Evolutionary conservation across 768 basidiomycete species (phyloP).

Genomic region (Boletus pseudopeckii): DNA sequence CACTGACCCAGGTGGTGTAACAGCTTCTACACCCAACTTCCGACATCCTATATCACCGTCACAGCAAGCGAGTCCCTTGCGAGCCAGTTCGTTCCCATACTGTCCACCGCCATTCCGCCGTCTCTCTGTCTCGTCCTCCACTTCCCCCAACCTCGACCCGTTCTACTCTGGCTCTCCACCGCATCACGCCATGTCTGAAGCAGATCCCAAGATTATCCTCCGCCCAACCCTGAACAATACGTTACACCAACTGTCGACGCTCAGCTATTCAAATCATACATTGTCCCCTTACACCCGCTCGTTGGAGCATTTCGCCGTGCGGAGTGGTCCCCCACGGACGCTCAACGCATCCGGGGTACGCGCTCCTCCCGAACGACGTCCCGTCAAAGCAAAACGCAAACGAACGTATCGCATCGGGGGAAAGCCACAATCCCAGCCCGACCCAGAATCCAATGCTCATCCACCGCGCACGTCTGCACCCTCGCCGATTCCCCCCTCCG

Average conservation of each 20-base stretch:
- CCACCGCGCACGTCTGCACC: conserved; percentile 24
- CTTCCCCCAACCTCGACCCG: conserved; percentile 23
- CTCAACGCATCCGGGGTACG: conserved; percentile 35
- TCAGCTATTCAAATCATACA: conserved; percentile 89
- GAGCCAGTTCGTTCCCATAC: conserved; percentile 5
- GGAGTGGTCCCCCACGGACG: conserved; percentile 72
- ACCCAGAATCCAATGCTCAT: not conserved
- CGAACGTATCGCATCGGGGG: conserved; percentile 63
- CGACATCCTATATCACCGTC: conserved; percentile 7
- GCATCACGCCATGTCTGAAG: conserved; percentile 33
- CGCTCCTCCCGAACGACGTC: conserved; percentile 43
- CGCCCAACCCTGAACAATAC: conserved; percentile 68
- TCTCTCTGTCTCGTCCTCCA: conserved; percentile 33
- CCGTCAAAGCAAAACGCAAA: conserved; percentile 73
- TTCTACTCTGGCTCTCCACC: conserved; percentile 36
- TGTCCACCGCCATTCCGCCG: conserved; percentile 22
- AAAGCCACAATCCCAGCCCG: conserved; percentile 1
- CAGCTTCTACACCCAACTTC: not conserved
- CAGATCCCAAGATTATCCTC: conserved; percentile 57
- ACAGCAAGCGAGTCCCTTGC: conserved; percentile 32
- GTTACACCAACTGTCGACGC: conserved; percentile 80
- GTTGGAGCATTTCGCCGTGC: conserved; percentile 87
- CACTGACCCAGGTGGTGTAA: conserved; percentile 55
- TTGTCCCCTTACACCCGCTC: conserved; percentile 91
- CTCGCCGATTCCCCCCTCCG: conserved; percentile 41